Percentiles rank a stretch among this genome's conserved stretches.
Conservation (phyloP, 768 basidiomycete genomes). For the Panellus pusillus region DNA sequence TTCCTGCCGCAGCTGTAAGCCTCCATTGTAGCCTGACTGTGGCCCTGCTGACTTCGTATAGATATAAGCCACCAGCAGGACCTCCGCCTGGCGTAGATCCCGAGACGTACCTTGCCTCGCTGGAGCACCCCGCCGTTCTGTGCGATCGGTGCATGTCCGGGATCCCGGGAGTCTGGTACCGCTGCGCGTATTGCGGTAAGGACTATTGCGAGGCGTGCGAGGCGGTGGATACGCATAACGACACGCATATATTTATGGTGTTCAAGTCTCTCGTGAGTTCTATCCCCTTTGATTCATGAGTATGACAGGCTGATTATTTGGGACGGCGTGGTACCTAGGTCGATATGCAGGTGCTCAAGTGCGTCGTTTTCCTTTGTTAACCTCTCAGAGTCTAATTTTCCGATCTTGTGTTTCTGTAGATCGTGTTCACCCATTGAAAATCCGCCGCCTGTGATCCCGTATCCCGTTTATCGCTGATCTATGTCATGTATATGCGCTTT, state of each 20-base stretch:
- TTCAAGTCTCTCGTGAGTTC: conserved; percentile 76
- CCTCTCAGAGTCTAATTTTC: background rate
- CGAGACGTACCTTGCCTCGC: conserved; percentile 59
- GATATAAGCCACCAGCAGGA: conserved; percentile 66
- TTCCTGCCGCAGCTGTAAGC: conserved; percentile 71
- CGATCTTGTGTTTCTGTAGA: conserved; percentile 31
- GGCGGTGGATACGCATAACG: conserved; percentile 76
- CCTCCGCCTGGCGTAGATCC: conserved; percentile 38
- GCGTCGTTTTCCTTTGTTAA: conserved; percentile 23
- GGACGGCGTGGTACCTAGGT: conserved; percentile 39
- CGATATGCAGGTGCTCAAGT: conserved; percentile 76
- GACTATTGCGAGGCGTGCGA: conserved; percentile 90
- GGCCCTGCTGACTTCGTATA: conserved; percentile 29
- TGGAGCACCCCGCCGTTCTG: conserved; percentile 66
- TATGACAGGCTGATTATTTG: conserved; percentile 10
- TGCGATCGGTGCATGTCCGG: conserved; percentile 86
- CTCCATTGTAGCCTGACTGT: background rate
- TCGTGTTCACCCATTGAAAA: conserved; percentile 58
- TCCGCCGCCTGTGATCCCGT: conserved; percentile 61
- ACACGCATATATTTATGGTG: conserved; percentile 80
- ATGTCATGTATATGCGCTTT: background rate
- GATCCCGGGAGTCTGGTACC: conserved; percentile 88
- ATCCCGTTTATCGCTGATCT: conserved; percentile 54
- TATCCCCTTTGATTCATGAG: background rate
- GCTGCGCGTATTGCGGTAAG: conserved; percentile 83